Evolutionary conservation across 257 asterid species (phyloP), one percentile per base, ranked within the genome.

Genomic region (Nicotiana noctiflora): DNA sequence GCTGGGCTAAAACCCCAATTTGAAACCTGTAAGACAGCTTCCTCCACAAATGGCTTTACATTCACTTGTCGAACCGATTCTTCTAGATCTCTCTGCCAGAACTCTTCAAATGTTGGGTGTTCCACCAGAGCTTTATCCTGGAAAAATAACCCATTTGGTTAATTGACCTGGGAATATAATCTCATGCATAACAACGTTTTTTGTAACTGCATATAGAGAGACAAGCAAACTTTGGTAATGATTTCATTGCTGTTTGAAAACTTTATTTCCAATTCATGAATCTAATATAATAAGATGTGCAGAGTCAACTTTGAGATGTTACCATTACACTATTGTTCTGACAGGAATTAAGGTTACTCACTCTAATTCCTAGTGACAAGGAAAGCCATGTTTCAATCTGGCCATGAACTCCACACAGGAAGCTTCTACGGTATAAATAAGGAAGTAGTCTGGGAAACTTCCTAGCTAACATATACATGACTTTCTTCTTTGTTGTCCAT

Each of bases 1-100:
- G 89, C 81, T 68, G 93, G 85, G 89, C 95, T 88, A 91, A 95
- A 95, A 68, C 97, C 97, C 99, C 98, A 95, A 82, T 90, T 83
- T 5, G 98, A 92, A 80, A 95, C 96, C 89, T 87, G 98, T 59
- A 92, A 81, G 62, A 84, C 90, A 55, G 98, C 94, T 87, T 95
- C 99, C 89, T 95, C 94, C 13, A 93, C 90, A 81, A 95, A 94
- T 57, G 98, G 97, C 80, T 84, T 87, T 34, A 83, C 91, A 44
- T 90, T 92, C 64, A 64, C 87, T 77, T 92, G 99, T 31, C 97
- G 89, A 63, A 92, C 94, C 4, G 99, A 93, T 89, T 95, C 99
- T 82, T 95, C 99, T 32, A 93, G 86, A 53, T 93, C 95, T 81
- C 98, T 91, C 80, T 87, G 94, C 98, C 98, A 93, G 82, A 90